Percentiles rank a stretch among this genome's conserved stretches.
Evolutionary conservation across 2,329 filamentous ascomycete species (phyloP).

Genomic region (Fusarium illudens): DNA sequence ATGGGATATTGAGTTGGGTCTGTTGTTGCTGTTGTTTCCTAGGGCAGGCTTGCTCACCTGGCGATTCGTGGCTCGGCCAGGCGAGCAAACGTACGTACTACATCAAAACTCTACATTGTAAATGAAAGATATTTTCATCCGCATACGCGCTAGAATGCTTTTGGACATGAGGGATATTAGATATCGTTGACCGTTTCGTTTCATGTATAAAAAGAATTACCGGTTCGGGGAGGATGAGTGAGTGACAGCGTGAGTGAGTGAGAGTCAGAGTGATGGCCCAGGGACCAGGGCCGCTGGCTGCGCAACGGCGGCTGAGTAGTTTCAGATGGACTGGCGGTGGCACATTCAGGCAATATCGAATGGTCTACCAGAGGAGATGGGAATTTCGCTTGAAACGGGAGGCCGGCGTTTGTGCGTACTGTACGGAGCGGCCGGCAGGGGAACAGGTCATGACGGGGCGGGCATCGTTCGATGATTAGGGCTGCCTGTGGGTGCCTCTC

Average conservation of each 20-base stretch:
- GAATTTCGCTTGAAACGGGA: constrained; percentile 16
- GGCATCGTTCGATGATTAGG: constrained; percentile 35
- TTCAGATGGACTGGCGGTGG: constrained; percentile 2
- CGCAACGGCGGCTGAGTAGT: not conserved
- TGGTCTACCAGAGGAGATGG: constrained; percentile 7
- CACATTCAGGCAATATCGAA: constrained; percentile 6
- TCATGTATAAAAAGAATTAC: not conserved
- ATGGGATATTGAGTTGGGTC: constrained; percentile 22
- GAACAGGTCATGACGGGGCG: constrained; percentile 29
- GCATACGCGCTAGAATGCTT: not conserved
- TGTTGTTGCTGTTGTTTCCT: constrained; percentile 10
- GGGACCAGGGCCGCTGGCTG: not conserved
- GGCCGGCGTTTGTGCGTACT: constrained; percentile 20
- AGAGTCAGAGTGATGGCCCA: not conserved
- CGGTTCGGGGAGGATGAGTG: not conserved
- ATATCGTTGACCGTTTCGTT: not conserved
- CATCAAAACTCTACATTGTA: constrained; percentile 10
- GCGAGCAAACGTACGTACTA: constrained; percentile 2
- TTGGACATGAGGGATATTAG: not conserved
- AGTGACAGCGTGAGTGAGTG: not conserved
- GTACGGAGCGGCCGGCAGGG: constrained; percentile 25
- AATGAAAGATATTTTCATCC: constrained; percentile 19
- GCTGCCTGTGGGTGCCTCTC: constrained; percentile 11
- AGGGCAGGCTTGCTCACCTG: constrained; percentile 10
- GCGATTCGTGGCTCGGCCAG: not conserved